A percentile compares a stretch with the other conserved stretches of the same genome.
Evolutionary conservation across 805 yeast species (phyloP).

Genomic region (Yarrowia porcina): DNA sequence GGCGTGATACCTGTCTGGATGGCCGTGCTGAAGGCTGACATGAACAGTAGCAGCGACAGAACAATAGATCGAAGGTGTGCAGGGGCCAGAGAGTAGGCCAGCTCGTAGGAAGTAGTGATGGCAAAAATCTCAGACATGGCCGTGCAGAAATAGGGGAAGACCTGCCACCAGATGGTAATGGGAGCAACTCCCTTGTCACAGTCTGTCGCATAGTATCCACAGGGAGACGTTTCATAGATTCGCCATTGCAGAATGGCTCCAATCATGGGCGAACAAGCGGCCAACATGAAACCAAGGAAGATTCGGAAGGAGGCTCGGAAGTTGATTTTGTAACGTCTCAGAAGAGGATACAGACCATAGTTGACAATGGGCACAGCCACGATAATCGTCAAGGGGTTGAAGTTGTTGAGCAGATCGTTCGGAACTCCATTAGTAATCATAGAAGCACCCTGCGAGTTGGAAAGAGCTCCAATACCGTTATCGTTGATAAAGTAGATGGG

Average conservation of each 20-base stretch:
- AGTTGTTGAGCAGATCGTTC: constrained; percentile 53
- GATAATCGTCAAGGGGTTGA: constrained; percentile 54
- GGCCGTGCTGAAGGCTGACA: constrained; percentile 50
- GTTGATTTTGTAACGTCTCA: constrained; percentile 45
- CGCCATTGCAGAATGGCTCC: constrained; percentile 51
- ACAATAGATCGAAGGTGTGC: constrained; percentile 51
- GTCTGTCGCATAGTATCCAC: constrained; percentile 44
- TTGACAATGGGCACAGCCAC: constrained; percentile 52
- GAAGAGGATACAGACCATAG: constrained; percentile 46
- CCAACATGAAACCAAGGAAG: constrained; percentile 48
- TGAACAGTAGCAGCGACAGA: constrained; percentile 41
- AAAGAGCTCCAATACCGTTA: constrained; percentile 45
- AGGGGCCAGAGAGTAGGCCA: constrained; percentile 54
- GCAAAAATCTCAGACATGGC: constrained; percentile 56
- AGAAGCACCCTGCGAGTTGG: constrained; percentile 53
- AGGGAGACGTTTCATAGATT: constrained; percentile 50
- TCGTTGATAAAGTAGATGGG: constrained; percentile 56
- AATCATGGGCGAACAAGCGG: constrained; percentile 47
- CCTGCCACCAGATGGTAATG: constrained; percentile 40
- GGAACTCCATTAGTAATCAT: constrained; percentile 54
- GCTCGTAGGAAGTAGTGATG: constrained; percentile 50
- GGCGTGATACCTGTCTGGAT: constrained; percentile 45
- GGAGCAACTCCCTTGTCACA: constrained; percentile 39
- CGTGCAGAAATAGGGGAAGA: constrained; percentile 41
- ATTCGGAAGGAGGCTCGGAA: constrained; percentile 48